These are phyloP conservation scores for Wickerhamiella nectarea DNA, from an alignment of 805 yeast genomes.

Conservation along the genomic window DNA sequence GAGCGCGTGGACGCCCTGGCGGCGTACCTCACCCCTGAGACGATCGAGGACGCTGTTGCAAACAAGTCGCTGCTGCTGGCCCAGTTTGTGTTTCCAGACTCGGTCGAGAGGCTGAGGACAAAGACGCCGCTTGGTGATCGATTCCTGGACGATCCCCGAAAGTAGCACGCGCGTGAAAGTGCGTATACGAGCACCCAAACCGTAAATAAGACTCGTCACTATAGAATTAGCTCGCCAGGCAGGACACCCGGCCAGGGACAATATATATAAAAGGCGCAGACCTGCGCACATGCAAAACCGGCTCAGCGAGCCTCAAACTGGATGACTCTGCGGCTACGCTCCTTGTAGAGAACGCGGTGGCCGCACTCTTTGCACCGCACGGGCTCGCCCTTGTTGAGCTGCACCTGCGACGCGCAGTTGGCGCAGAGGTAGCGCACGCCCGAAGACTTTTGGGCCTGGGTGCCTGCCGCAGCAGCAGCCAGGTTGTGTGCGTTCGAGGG, in stretches of 20 bases:
- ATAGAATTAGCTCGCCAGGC: no score
- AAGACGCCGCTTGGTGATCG: neutral
- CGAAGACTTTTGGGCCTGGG: slow-evolving; percentile 50
- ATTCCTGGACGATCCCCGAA: no score
- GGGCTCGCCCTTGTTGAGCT: slow-evolving; percentile 85
- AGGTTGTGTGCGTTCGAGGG: slow-evolving; percentile 23
- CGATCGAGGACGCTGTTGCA: neutral
- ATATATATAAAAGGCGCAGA: neutral
- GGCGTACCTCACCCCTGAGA: neutral
- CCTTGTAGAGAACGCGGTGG: slow-evolving; percentile 92
- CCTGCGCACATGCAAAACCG: neutral
- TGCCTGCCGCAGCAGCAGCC: slow-evolving; percentile 70
- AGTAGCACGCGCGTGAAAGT: no score
- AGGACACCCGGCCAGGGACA: no score
- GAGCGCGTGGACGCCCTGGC: slow-evolving; percentile 12
- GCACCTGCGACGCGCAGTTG: slow-evolving; percentile 81
- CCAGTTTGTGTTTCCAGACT: slow-evolving; percentile 3
- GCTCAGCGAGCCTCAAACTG: slow-evolving; percentile 65
- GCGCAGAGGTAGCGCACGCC: slow-evolving; percentile 94
- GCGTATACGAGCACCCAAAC: no score
- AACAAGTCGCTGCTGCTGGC: neutral
- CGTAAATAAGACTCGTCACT: no score
- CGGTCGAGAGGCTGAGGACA: slow-evolving; percentile 1
- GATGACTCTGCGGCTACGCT: slow-evolving; percentile 91
- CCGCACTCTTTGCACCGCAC: slow-evolving; percentile 98